Evolutionary conservation across 108 stramenopile genomes (phyloP), one percentile per base, ranked within the genome.

Genomic region (Pseudonitzschia pungens): DNA sequence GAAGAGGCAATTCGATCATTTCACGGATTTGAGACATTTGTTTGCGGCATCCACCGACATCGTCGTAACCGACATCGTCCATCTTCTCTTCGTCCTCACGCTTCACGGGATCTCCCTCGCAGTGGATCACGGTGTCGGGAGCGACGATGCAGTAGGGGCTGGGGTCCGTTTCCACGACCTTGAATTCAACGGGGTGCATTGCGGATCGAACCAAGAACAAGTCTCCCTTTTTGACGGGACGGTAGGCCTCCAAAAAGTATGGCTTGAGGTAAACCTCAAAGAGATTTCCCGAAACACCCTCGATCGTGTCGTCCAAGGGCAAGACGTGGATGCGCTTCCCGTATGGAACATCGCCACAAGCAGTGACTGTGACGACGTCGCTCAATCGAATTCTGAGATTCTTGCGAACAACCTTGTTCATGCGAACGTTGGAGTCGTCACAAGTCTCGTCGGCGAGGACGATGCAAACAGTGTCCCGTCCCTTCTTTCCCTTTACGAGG

Each of bases 191-290:
- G 62, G 97, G 97, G 84, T 98, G 99, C 99, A 99, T 99, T 58
- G 98, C 98, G 57, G 88, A 86, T 36, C 99, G 81, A 15, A 99
- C 99, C 72, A 99, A 77, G 70, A 99, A 99, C 41, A 98, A 82
- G 78, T 99, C 99, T 1, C 99, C 99, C 89, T 97, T 98, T 82
- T 95, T 96, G 74, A 99, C 96, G 51, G 99, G 99, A 56, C 99
- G 96, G 88, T 98, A 99, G 16, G 98, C 98, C 86, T 99, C 99
- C 66, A 98, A 74, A 74, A 99, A 99, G 92, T 99, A 99, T 6
- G 99, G 99, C 89, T 99, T 98, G 82, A 99, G 89, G 89, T 98
- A 99, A 28, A 98, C 99, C 81, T 99, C 99, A 72, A 99, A 99
- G 24, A 99, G 75, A 83, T 99, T 99, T 15, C 99, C 99, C 20